These are phyloP conservation scores for Arctium minus DNA, from an alignment of 129 eudicot genomes.

Conservation along the genomic window DNA sequence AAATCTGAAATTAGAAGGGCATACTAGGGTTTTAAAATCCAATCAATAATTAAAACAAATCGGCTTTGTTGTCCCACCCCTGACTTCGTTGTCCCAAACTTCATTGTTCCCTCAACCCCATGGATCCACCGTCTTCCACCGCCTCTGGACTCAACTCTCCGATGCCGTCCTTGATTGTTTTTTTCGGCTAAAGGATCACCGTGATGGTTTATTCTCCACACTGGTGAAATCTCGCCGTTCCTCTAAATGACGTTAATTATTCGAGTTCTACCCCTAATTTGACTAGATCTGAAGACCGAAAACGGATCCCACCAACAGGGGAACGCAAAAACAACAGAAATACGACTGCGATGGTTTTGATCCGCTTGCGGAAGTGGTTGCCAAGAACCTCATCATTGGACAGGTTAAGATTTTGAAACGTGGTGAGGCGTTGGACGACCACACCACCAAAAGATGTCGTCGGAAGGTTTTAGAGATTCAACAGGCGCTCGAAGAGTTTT, in stretches of 20 bases:
- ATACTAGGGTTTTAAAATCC: too few relatives aligned
- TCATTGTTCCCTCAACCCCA: too few relatives aligned
- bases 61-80: too few relatives aligned
- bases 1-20: too few relatives aligned
- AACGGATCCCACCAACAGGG: constrained; percentile 19
- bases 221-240: constrained; percentile 21
- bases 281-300: constrained; percentile 30
- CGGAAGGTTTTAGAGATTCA: background rate
- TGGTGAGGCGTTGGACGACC: constrained; percentile 30
- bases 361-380: background rate
- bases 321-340: constrained; percentile 12
- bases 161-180: too few relatives aligned
- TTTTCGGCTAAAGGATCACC: constrained; percentile 12
- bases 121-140: too few relatives aligned
- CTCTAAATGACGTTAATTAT: constrained; percentile 21
- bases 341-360: background rate
- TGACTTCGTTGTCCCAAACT: too few relatives aligned
- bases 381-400: constrained; percentile 31
- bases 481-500: background rate
- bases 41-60: too few relatives aligned
- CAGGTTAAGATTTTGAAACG: constrained; percentile 54
- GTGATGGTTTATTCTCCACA: constrained; percentile 1
- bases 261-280: constrained; percentile 26
- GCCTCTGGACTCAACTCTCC: too few relatives aligned
- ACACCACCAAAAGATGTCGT: background rate